Evolutionary conservation across 2,329 filamentous ascomycete genomes (phyloP), one percentile per base, ranked within the genome.

Genomic region (Aspergillus flavus): DNA sequence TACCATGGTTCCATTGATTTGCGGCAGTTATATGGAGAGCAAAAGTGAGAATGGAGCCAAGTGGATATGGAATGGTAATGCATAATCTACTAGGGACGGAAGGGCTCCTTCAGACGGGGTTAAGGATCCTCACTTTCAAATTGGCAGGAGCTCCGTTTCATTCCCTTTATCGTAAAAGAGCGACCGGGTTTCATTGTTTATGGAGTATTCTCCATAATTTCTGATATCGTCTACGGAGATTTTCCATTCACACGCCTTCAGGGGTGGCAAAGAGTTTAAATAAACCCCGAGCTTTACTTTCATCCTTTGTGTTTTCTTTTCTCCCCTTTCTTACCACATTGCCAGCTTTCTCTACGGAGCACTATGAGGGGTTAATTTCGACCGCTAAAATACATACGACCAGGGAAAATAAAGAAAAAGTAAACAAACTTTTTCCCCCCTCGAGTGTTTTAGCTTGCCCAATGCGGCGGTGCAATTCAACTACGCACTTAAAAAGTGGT

Each of bases 1-100:
- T 52, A 46, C 62, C 59, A 52, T 58, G 36, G 62, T 52, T 62
- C 59, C 59, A 62, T 57, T 39, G 55, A 30, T 55, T 41, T 56
- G 43, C 26, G 43, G 46, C 19, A 41, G 26, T 32, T 32, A 26
- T 41, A 43, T 43, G 28, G 57, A 41, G 48, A 55, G 43, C 50
- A 48, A 21, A 54, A 1, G 28, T 34, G 23, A 43, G 48, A 28
- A 52, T 30, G 48, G 48, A 30, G 14, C 36, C 32, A 52, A 52
- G 48, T 55, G 48, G 58, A 60, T 60, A 54, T 34, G 48, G 28
- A 50, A 28, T 30, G 46, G 46, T 30, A 50, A 50, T 50, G 23
- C 46, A 30, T 26, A 41, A 41, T 41, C 39, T 41, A 41, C 39
- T n/a, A 41, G 7, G 39, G 14, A 30, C 46, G 46, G 23, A 48